Base-by-base conservation (phyloP, 1,139 yeast genomes). In the Scheffersomyces parashehatae region DNA sequence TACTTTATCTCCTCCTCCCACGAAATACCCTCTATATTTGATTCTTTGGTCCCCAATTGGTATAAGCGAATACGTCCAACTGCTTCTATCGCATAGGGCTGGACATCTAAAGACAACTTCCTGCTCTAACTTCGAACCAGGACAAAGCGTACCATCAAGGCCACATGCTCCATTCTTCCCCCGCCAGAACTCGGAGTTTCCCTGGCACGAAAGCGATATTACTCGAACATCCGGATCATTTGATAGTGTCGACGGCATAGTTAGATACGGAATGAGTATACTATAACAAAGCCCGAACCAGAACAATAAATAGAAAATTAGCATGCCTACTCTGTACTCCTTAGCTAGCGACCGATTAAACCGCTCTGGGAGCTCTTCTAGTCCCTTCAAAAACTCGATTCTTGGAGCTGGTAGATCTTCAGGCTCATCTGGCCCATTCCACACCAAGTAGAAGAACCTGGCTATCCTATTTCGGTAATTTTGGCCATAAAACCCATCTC, bases 131-230 rank as follows among this genome's bases (percentile, higher is more conserved):
- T 67, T 58, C 1, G 65, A 60, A 29, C 70, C 63, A 1, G 81
- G 79, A 64, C 97, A 91, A 6, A 67, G 53, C 15, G 68, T 64
- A 1, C 84, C 96, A 53, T 85, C 70, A 7, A 85, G 53, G 0
- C 97, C 97, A 70, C 98, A 91, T 1, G 70, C 75, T 3, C 79
- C 83, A 56, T 88, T 86, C 47, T 80, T 82, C 0, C 96, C 97
- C 37, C 59, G 65, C 96, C 96, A 89, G 41, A 85, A 66, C 37
- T 55, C 56, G 20, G 56, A 52, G 36, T 53, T 56, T 29, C 47
- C 51, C 16, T 46, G 48, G 41, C 65, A 60, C 3, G 59, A 49
- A 11, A 59, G 48, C 28, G 59, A 45, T 1, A 58, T 35, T n/a
- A 51, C 29, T 4, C 35, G 35, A 2, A 37, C 34, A 6, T 28